phyloP scores from a whole-genome alignment of 1,139 yeast species.

The Casaregolazyma lundiana region DNA sequence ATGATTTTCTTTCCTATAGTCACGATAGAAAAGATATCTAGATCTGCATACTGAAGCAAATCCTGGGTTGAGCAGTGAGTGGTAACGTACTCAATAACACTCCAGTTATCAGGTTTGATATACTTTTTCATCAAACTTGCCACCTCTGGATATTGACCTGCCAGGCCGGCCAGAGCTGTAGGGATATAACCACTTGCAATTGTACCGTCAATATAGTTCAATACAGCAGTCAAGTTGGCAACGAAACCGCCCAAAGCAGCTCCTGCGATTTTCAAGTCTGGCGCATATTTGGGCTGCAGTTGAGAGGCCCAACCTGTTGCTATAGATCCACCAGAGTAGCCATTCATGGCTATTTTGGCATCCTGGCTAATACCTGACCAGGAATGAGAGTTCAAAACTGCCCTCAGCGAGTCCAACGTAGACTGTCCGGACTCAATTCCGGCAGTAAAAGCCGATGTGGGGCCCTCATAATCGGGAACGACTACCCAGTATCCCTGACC shows the following conservation, averaged over 20 bases:
- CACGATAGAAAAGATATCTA: constrained; percentile 23
- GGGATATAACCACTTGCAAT: constrained; percentile 13
- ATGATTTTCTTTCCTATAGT: constrained; percentile 19
- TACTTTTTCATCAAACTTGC: background rate
- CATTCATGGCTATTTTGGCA: constrained; percentile 21
- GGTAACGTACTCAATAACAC: constrained; percentile 1
- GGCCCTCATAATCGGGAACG: constrained; percentile 30
- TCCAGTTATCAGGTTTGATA: constrained; percentile 1
- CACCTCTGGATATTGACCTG: constrained; percentile 11
- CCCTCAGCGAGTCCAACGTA: constrained; percentile 27
- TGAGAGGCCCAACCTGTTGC: constrained; percentile 31
- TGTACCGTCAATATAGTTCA: constrained; percentile 12
- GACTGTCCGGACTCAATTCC: constrained; percentile 25
- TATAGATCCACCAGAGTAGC: constrained; percentile 31
- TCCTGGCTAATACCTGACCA: constrained; percentile 15
- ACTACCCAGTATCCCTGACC: constrained; percentile 18
- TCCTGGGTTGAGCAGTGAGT: constrained; percentile 19
- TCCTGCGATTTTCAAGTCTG: constrained; percentile 25
- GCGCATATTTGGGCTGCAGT: constrained; percentile 26
- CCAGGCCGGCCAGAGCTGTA: constrained; percentile 12
- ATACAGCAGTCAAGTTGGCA: constrained; percentile 19
- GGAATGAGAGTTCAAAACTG: constrained; percentile 18
- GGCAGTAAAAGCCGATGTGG: constrained; percentile 23
- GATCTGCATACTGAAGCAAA: constrained; percentile 17
- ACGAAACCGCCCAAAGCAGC: constrained; percentile 28